Conservation (phyloP, 768 basidiomycete species). For the Stropharia rugosoannulata region DNA sequence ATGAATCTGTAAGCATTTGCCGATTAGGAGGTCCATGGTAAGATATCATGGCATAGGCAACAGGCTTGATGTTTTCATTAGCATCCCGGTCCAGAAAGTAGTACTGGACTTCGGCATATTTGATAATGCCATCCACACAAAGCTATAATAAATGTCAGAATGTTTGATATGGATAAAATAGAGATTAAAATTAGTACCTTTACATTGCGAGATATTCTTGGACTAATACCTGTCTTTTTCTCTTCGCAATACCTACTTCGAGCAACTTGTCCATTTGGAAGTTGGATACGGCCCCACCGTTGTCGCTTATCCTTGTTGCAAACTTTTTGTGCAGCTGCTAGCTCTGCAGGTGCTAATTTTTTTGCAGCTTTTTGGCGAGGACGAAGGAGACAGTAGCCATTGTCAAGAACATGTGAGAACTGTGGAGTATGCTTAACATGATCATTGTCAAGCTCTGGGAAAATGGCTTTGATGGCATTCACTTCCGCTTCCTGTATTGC, state of each 20-base stretch:
- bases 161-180: too few species aligned
- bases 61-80: not conserved
- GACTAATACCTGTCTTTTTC: too few species aligned
- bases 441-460: too few species aligned
- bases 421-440: not conserved
- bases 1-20: conserved; percentile 15
- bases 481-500: not conserved
- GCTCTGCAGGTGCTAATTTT: too few species aligned
- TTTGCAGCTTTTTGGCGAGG: conserved; percentile 1
- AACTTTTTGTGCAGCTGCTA: too few species aligned
- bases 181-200: conserved; percentile 11
- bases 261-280: conserved; percentile 38
- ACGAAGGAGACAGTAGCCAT: not conserved
- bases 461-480: not conserved
- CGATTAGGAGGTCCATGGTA: conserved; percentile 15
- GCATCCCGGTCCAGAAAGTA: conserved; percentile 12
- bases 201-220: conserved; percentile 17
- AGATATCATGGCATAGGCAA: conserved; percentile 12
- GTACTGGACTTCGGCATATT: conserved; percentile 18
- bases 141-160: too few species aligned
- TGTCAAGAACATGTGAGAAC: not conserved
- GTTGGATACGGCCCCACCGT: conserved; percentile 31
- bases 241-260: conserved; percentile 30
- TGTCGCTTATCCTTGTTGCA: too few species aligned
- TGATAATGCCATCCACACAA: conserved; percentile 1